Conservation (phyloP, 2,329 filamentous ascomycete genomes). For the Aotearoamyces nothofagi region DNA sequence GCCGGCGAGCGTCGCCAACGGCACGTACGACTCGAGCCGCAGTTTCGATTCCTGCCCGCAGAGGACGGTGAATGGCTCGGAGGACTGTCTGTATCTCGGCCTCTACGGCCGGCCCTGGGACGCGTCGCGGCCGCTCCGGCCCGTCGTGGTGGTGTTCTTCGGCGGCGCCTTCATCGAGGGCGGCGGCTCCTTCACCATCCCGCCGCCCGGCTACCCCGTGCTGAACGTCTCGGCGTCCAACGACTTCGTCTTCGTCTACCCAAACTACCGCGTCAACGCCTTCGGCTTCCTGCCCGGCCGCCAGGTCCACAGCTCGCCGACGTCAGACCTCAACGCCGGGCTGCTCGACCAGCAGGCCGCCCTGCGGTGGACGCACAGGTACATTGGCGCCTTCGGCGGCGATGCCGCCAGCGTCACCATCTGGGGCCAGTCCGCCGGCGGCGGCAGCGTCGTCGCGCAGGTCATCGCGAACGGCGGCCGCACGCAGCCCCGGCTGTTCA, state of each 20-base stretch:
- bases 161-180: slow-evolving; percentile 47
- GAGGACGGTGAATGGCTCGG: slow-evolving; percentile 36
- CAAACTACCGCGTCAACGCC: slow-evolving; percentile 49
- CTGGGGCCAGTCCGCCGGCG: slow-evolving; percentile 44
- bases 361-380: slow-evolving; percentile 42
- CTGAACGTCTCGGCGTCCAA: slow-evolving; percentile 35
- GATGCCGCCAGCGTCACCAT: slow-evolving; percentile 39
- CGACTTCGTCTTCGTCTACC: slow-evolving; percentile 37
- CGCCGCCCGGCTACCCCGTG: slow-evolving; percentile 39
- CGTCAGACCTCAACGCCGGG: slow-evolving; percentile 43
- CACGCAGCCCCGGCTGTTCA: slow-evolving; percentile 28
- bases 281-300: slow-evolving; percentile 53
- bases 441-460: slow-evolving; percentile 34
- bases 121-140: slow-evolving; percentile 26
- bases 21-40: slow-evolving; percentile 37
- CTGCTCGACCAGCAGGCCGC: slow-evolving; percentile 43
- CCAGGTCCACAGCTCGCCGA: slow-evolving; percentile 32
- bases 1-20: slow-evolving; percentile 28
- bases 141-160: slow-evolving; percentile 44
- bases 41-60: slow-evolving; percentile 43
- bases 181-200: slow-evolving; percentile 35
- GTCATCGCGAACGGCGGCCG: slow-evolving; percentile 30
- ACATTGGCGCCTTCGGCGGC: slow-evolving; percentile 43
- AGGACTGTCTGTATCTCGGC: slow-evolving; percentile 47
- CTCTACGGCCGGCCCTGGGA: slow-evolving; percentile 43